Evolutionary conservation across 306 rosid species (phyloP), one percentile per base, ranked within the genome.

Genomic region (Aeschynomene evenia): DNA sequence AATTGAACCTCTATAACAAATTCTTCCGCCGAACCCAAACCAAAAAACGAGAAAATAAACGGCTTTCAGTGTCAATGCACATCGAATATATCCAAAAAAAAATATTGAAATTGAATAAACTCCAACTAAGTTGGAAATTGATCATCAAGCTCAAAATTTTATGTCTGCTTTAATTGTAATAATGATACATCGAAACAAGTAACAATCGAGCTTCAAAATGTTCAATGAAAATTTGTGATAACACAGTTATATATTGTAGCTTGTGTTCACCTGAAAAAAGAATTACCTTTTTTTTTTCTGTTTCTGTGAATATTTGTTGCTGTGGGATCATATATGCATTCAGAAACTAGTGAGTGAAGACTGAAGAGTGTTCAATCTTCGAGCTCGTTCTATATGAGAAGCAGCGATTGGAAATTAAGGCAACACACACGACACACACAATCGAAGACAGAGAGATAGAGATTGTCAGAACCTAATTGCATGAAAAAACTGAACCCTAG

Each of bases 241-340:
- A 42, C 31, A 13, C 42, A 51, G 21, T 37, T 37, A 37, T 1
- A 37, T 11, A 37, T 10, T 9, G 9, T 34, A 1, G 8, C 9
- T 34, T 8, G 11, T 34, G 40, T 37, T 11, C 3, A 1, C 12
- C 3, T 9, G 1, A 37, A 37, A 34, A 5, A 37, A n/a, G 7
- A 9, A 28, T 63, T 63, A 70, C 77, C 77, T 77, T 14, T 15
- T 68, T 58, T 16, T 48, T 31, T 49, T 31, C 13, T 37, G 49
- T 19, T 60, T 39, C 43, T 20, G 36, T 16, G 33, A 76, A 26
- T n/a, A 49, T 59, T 37, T 21, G 15, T 16, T 66, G 36, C 2
- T 5, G 53, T 7, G 20, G 58, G 20, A 33, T 49, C 43, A 37
- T 37, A 65, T 39, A 65, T 28, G 45, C 21, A 43, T 12, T 39